These are phyloP conservation scores for Heliosperma pusillum DNA, from an alignment of 148 eudicot genomes.

Conservation along the genomic window DNA sequence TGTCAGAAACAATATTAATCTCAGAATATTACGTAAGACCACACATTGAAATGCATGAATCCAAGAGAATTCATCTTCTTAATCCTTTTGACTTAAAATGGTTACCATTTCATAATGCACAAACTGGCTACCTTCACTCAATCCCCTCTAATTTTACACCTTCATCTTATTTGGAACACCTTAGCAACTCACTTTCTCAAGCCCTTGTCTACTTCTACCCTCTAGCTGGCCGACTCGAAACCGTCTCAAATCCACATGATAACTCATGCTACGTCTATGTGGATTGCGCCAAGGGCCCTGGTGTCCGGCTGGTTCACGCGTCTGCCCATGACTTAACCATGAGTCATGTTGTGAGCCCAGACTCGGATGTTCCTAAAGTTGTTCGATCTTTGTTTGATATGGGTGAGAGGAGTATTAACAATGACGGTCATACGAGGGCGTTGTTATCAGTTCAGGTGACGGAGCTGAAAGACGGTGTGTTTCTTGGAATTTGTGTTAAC, in stretches of 20 bases:
- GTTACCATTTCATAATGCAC: slow-evolving; percentile 13
- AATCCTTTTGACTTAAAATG: not conserved
- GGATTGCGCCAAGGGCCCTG: slow-evolving; percentile 38
- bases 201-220: slow-evolving; percentile 24
- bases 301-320: slow-evolving; percentile 45
- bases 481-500: not conserved
- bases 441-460: not conserved
- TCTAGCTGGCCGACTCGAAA: slow-evolving; percentile 17
- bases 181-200: slow-evolving; percentile 6
- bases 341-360: slow-evolving; percentile 16
- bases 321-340: slow-evolving; percentile 21
- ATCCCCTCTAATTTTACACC: not conserved
- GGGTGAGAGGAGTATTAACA: slow-evolving; percentile 26
- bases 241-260: not conserved
- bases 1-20: not conserved
- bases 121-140: slow-evolving; percentile 6
- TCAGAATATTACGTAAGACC: not conserved
- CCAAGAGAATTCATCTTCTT: not conserved
- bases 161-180: not conserved
- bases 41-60: not conserved
- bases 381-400: slow-evolving; percentile 34
- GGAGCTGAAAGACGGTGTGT: not conserved
- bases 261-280: slow-evolving; percentile 6
- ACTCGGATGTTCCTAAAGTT: slow-evolving; percentile 20
- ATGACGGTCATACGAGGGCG: slow-evolving; percentile 33